Evolutionary conservation across 208 protist genomes (phyloP), one percentile per base, ranked within the genome.

Genomic region (Trypanosoma vivax): DNA sequence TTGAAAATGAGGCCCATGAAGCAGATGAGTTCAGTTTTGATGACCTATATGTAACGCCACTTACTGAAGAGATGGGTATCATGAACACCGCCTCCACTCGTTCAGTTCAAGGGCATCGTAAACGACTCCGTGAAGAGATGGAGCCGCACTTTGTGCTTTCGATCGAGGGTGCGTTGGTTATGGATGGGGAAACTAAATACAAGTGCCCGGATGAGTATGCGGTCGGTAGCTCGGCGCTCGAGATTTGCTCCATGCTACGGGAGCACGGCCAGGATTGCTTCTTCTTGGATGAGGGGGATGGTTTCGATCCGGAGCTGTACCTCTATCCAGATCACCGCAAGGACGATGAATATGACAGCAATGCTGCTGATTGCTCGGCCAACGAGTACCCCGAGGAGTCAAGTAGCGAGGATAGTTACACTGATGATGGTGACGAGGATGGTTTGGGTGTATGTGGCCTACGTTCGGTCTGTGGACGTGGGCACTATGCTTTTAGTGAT

Each of bases 301-400:
- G 51, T 27, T 60, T 50, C 19, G 63, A 63, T 27, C 67, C 66
- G 21, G 81, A 84, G 37, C 65, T 88, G 46, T 94, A 94, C 67
- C 50, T 76, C 30, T 94, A 90, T 65, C 71, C 72, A 2, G 86
- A 94, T 50, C 86, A 94, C 62, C 73, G 86, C 45, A 84, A 84
- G 31, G 87, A 89, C 43, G 87, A 94, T 49, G 87, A 94, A 52
- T 91, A 91, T 57, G 87, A 94, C 64, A 94, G 87, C 62, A 94
- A 94, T 41, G 87, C 87, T 1, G 87, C 89, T 53, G 87, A 94
- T 51, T 83, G 79, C 49, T 83, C 74, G 9, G 75, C 65, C 16
- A 94, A 94, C 57, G 87, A 94, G 50, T 94, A 94, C 57, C 87
- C 87, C 0, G 78, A 91, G 23, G 73, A 87, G 19, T 51, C 54